Conservation (phyloP, 495 filamentous ascomycete genomes). For the Aspergillus coremiiformis region DNA sequence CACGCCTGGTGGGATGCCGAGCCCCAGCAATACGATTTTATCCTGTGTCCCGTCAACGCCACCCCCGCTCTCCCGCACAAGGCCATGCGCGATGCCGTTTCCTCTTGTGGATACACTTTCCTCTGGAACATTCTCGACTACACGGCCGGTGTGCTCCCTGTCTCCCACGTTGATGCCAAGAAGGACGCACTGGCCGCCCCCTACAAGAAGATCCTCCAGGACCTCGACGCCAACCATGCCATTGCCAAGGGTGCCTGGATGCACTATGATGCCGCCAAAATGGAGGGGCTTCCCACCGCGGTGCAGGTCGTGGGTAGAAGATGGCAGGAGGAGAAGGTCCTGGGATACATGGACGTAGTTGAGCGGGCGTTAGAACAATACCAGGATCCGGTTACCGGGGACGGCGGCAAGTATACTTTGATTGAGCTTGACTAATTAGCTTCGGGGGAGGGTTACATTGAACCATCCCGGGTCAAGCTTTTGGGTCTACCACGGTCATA, state of each 20-base stretch:
- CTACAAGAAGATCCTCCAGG: slow-evolving; percentile 42
- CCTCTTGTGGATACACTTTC: slow-evolving; percentile 91
- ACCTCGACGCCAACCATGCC: slow-evolving; percentile 52
- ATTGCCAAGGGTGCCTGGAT: slow-evolving; percentile 80
- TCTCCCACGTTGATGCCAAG: slow-evolving; percentile 70
- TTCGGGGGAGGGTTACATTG: neutral
- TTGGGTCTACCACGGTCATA: neutral
- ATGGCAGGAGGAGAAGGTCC: slow-evolving; percentile 87
- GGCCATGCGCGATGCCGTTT: slow-evolving; percentile 80
- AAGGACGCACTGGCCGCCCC: slow-evolving; percentile 56
- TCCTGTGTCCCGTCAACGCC: slow-evolving; percentile 81
- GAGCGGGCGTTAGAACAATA: slow-evolving; percentile 62
- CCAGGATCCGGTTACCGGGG: slow-evolving; percentile 25
- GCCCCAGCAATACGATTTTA: slow-evolving; percentile 60
- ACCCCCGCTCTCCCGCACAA: slow-evolving; percentile 84
- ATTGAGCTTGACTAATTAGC: slow-evolving; percentile 48
- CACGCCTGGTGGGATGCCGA: slow-evolving; percentile 75
- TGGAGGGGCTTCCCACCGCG: slow-evolving; percentile 82
- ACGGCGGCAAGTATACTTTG: slow-evolving; percentile 54
- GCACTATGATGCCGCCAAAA: slow-evolving; percentile 73
- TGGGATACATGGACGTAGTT: slow-evolving; percentile 73
- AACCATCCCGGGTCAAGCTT: neutral
- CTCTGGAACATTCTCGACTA: slow-evolving; percentile 95
- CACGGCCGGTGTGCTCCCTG: slow-evolving; percentile 72
- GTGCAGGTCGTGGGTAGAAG: slow-evolving; percentile 81